Conservation (phyloP, 2,329 filamentous ascomycete genomes). For the Alternaria sp. region DNA sequence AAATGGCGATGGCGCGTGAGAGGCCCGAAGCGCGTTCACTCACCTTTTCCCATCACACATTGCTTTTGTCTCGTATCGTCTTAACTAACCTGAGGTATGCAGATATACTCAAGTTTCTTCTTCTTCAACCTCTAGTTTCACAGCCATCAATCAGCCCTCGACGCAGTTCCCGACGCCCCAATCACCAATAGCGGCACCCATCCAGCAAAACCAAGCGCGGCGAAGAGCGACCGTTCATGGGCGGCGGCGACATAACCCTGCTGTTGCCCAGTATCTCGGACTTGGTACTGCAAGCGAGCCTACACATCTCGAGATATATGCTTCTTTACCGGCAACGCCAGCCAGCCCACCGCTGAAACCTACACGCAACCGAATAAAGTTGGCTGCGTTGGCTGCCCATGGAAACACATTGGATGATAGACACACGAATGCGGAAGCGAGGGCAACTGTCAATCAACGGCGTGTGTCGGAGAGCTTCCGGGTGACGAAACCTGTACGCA, state of each 20-base stretch:
- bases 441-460: slow-evolving; percentile 15
- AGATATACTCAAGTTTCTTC: slow-evolving; percentile 5
- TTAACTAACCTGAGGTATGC: slow-evolving; percentile 11
- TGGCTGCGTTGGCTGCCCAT: slow-evolving; percentile 1
- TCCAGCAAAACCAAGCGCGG: slow-evolving; percentile 12
- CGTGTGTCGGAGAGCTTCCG: slow-evolving; percentile 27
- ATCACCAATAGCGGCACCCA: slow-evolving; percentile 11
- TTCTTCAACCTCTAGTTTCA: slow-evolving; percentile 31
- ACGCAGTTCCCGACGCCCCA: slow-evolving; percentile 21
- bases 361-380: slow-evolving; percentile 25
- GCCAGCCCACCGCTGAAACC: slow-evolving; percentile 5
- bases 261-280: slow-evolving; percentile 42
- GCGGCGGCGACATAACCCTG: slow-evolving; percentile 31
- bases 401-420: not conserved
- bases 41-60: slow-evolving; percentile 9
- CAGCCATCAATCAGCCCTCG: slow-evolving; percentile 35
- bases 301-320: slow-evolving; percentile 28
- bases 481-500: slow-evolving; percentile 21
- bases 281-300: slow-evolving; percentile 30
- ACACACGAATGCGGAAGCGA: not conserved
- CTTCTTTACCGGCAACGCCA: slow-evolving; percentile 13
- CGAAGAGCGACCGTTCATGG: slow-evolving; percentile 2
- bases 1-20: slow-evolving; percentile 36
- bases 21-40: slow-evolving; percentile 25
- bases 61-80: slow-evolving; percentile 4